Conservation (phyloP, 768 basidiomycete species). For the Pleurotus eryngii region DNA sequence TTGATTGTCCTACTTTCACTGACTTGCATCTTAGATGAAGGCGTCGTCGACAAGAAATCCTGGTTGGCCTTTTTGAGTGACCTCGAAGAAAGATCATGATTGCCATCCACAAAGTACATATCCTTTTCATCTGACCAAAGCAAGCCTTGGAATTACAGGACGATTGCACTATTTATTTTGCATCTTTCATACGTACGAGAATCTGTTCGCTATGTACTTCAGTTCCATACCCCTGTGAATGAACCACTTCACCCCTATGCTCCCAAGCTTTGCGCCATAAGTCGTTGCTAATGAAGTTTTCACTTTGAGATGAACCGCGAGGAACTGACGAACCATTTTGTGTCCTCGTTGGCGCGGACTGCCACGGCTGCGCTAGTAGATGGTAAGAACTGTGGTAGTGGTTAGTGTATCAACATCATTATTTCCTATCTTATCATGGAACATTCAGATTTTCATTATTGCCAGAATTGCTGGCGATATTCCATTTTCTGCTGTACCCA, state of each 20-base stretch:
- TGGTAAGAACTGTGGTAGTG: too few species aligned
- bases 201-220: neutral
- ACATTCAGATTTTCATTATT: too few species aligned
- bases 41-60: slow-evolving; percentile 90
- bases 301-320: too few species aligned
- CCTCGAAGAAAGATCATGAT: slow-evolving; percentile 54
- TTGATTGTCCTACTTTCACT: neutral
- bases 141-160: neutral
- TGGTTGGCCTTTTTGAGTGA: slow-evolving; percentile 87
- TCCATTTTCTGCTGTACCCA: too few species aligned
- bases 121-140: neutral
- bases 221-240: neutral
- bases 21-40: slow-evolving; percentile 56
- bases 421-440: too few species aligned
- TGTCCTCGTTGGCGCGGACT: too few species aligned
- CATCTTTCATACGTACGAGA: neutral
- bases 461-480: too few species aligned
- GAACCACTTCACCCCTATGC: neutral
- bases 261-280: too few species aligned
- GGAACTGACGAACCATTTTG: too few species aligned
- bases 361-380: too few species aligned
- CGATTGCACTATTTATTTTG: neutral
- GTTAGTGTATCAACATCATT: too few species aligned
- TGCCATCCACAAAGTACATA: neutral
- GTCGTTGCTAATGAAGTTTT: too few species aligned